phyloP scores from a whole-genome alignment of 306 rosid genomes.

The Rubus parviflorus region DNA sequence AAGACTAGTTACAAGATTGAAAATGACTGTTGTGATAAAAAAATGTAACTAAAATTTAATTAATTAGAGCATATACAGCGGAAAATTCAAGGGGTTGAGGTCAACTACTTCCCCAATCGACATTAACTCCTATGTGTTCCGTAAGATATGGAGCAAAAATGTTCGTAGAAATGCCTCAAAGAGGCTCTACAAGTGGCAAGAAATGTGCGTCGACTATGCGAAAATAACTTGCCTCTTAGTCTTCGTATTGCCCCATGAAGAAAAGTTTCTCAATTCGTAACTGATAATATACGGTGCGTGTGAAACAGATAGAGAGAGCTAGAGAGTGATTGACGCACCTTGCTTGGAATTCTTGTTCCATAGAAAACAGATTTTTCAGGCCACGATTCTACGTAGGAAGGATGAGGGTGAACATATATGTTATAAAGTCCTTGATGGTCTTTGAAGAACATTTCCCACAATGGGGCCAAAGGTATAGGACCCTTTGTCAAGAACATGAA shows the following conservation, averaged over 20 bases:
- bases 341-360: slow-evolving; percentile 52
- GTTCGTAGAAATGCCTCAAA: no score
- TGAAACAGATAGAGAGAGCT: background rate
- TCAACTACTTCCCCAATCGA: no score
- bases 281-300: background rate
- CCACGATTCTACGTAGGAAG: slow-evolving; percentile 34
- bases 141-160: no score
- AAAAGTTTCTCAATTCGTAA: no score
- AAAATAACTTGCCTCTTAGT: no score
- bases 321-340: slow-evolving; percentile 32
- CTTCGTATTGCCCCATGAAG: no score
- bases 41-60: background rate
- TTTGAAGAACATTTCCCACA: slow-evolving; percentile 63
- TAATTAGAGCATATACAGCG: no score
- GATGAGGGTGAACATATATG: slow-evolving; percentile 58
- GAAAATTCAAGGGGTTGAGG: no score
- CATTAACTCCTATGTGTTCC: no score
- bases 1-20: background rate
- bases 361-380: slow-evolving; percentile 43
- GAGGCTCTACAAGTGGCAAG: no score
- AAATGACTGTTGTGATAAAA: background rate
- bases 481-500: slow-evolving; percentile 71
- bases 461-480: slow-evolving; percentile 39
- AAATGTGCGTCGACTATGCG: background rate
- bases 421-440: slow-evolving; percentile 44